Percentiles rank a stretch among this genome's conserved stretches.
Conservation (phyloP, 2,329 filamentous ascomycete species). For the Colletotrichum eleusines region DNA sequence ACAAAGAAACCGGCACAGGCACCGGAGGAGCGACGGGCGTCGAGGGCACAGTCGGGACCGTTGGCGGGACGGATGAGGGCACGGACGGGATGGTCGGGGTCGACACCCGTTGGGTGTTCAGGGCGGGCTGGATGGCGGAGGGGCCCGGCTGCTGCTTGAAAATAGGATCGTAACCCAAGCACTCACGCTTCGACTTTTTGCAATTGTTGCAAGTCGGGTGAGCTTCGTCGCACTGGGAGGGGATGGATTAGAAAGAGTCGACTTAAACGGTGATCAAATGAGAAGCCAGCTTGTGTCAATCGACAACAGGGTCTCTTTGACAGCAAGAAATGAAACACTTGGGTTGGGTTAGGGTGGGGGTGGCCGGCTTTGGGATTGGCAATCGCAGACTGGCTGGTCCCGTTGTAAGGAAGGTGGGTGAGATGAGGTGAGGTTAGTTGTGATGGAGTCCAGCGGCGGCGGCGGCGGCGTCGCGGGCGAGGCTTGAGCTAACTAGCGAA, state of each 20-base stretch:
- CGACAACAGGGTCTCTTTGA: background rate
- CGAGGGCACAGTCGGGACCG: slow-evolving; percentile 38
- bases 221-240: slow-evolving; percentile 88
- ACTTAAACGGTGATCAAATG: background rate
- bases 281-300: background rate
- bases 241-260: slow-evolving; percentile 16
- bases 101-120: slow-evolving; percentile 59
- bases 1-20: slow-evolving; percentile 44
- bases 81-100: slow-evolving; percentile 52
- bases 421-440: background rate
- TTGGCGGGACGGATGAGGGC: slow-evolving; percentile 50
- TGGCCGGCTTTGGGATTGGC: background rate
- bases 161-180: slow-evolving; percentile 87
- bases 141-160: slow-evolving; percentile 82
- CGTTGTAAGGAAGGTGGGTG: background rate
- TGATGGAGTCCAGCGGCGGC: background rate
- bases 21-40: slow-evolving; percentile 45
- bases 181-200: slow-evolving; percentile 89
- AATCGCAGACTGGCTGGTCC: background rate
- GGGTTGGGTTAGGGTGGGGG: background rate
- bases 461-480: slow-evolving; percentile 3
- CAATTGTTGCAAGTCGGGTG: slow-evolving; percentile 94
- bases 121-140: slow-evolving; percentile 78
- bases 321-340: background rate
- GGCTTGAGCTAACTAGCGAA: slow-evolving; percentile 15